Conservation (phyloP, 2,329 filamentous ascomycete genomes). For the Ceratocystis papillata region DNA sequence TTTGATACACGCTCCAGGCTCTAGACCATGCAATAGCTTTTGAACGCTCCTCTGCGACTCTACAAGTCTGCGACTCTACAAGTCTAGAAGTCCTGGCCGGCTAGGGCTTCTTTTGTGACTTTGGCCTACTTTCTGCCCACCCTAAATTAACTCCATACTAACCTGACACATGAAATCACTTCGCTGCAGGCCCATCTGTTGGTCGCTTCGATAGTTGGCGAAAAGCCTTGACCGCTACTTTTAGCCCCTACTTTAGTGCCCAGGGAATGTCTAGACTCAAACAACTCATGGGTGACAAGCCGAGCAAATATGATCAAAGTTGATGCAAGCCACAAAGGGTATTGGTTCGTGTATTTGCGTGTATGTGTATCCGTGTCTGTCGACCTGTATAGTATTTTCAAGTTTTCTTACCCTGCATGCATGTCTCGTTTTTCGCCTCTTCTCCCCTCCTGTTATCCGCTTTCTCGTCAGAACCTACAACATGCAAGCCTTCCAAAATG, state of each 20-base stretch:
- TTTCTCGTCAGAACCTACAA: neutral
- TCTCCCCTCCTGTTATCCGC: neutral
- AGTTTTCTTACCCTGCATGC: neutral
- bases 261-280: neutral
- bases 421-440: neutral
- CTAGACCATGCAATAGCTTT: neutral
- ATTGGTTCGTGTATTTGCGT: too few relatives aligned
- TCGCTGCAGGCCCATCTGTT: neutral
- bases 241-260: neutral
- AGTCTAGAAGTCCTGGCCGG: neutral
- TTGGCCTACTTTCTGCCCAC: neutral
- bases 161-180: slow-evolving; percentile 1
- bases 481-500: neutral
- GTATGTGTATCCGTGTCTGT: neutral
- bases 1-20: neutral
- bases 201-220: neutral
- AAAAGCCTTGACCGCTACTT: slow-evolving; percentile 11
- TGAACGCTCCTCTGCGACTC: neutral
- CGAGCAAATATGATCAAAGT: neutral
- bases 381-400: neutral
- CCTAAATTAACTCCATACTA: neutral
- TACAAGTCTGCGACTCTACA: neutral
- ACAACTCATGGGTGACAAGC: neutral
- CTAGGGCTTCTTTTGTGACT: too few relatives aligned
- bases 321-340: neutral